phyloP scores from a whole-genome alignment of 768 basidiomycete species.

The Lentinula detonsa region DNA sequence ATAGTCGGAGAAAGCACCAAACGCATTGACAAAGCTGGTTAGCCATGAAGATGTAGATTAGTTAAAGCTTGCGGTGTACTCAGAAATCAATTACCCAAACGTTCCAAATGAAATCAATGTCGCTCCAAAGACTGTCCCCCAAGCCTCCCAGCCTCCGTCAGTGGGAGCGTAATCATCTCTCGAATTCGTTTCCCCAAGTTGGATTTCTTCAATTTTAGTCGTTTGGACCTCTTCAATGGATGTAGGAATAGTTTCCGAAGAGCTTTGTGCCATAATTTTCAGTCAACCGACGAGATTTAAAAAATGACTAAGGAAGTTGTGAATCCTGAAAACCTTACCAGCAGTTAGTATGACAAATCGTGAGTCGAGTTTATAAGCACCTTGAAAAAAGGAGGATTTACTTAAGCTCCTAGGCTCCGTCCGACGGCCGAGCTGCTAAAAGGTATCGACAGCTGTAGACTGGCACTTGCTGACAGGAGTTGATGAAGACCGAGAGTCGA shows the following conservation, averaged over 20 bases:
- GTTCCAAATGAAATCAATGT: constrained; percentile 5
- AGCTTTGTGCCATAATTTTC: background rate
- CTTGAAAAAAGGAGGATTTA: background rate
- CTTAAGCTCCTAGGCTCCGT: background rate
- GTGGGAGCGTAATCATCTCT: background rate
- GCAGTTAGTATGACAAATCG: background rate
- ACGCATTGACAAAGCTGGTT: constrained; percentile 17
- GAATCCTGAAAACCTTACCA: background rate
- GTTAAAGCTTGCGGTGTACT: constrained; percentile 13
- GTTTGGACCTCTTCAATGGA: background rate
- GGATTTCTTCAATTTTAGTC: background rate
- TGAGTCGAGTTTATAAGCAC: background rate
- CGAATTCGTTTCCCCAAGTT: background rate
- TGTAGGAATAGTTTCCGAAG: background rate
- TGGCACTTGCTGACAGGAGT: background rate
- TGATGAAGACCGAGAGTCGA: background rate
- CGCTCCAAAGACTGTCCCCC: constrained; percentile 1
- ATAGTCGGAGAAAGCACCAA: constrained; percentile 29
- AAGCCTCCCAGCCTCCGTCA: constrained; percentile 6
- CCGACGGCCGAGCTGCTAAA: background rate
- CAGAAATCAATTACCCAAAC: constrained; percentile 11
- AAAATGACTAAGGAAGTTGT: background rate
- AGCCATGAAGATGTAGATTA: constrained; percentile 2
- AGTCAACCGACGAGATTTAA: background rate
- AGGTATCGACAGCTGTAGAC: background rate